Evolutionary conservation across 768 basidiomycete species (phyloP).

Genomic region (Calvatia gigantea): DNA sequence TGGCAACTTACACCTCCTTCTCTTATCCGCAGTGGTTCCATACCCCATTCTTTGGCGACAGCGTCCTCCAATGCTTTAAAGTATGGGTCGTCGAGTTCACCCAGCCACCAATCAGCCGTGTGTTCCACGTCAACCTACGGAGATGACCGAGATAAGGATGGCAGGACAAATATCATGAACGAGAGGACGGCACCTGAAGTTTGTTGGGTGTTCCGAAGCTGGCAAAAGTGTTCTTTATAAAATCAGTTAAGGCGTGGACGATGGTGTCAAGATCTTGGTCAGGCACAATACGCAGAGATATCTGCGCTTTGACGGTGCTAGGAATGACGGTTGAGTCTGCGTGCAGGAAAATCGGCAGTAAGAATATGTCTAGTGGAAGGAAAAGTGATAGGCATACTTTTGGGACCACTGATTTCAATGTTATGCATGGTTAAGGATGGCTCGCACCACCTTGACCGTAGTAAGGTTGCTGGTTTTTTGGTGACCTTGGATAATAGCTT

Average conservation of each 20-base stretch:
- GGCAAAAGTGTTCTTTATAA: slow-evolving; percentile 58
- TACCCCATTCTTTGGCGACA: slow-evolving; percentile 84
- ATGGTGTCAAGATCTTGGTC: slow-evolving; percentile 82
- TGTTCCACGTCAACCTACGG: slow-evolving; percentile 73
- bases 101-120: slow-evolving; percentile 95
- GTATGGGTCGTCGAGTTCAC: slow-evolving; percentile 80
- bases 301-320: slow-evolving; percentile 72
- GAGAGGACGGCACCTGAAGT: slow-evolving; percentile 51
- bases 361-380: background rate
- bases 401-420: slow-evolving; percentile 77
- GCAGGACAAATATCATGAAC: background rate
- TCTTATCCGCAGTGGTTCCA: slow-evolving; percentile 80
- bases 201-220: slow-evolving; percentile 63
- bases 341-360: background rate
- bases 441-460: slow-evolving; percentile 83
- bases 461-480: slow-evolving; percentile 58
- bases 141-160: background rate
- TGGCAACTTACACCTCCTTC: slow-evolving; percentile 92
- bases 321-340: slow-evolving; percentile 89
- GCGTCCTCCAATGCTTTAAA: slow-evolving; percentile 83
- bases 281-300: slow-evolving; percentile 92
- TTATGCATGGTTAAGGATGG: slow-evolving; percentile 89
- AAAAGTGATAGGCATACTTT: slow-evolving; percentile 46
- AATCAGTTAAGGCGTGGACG: slow-evolving; percentile 52
- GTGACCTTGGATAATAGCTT: slow-evolving; percentile 67